Evolutionary conservation across 2,329 filamentous ascomycete species (phyloP).

Genomic region (Trichoderma gracile): DNA sequence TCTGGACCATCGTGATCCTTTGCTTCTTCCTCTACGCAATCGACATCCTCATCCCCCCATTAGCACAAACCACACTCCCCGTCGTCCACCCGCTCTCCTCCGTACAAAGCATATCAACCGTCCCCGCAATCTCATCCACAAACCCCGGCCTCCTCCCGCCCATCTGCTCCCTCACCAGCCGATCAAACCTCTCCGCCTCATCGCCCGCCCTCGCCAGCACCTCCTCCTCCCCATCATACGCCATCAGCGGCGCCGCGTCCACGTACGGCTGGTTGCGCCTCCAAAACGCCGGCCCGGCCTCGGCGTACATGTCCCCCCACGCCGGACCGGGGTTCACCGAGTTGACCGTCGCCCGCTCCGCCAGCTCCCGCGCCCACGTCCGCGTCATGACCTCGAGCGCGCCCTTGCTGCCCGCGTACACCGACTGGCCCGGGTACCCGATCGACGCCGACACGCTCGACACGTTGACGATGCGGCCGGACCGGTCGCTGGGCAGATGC

Average conservation of each 20-base stretch:
- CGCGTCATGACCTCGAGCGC: slow-evolving; percentile 61
- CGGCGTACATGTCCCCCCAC: slow-evolving; percentile 53
- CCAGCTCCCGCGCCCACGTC: slow-evolving; percentile 59
- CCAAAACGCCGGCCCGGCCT: slow-evolving; percentile 40
- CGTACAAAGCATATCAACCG: slow-evolving; percentile 69
- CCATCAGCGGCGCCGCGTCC: slow-evolving; percentile 40
- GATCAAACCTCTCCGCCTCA: slow-evolving; percentile 39
- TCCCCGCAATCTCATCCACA: slow-evolving; percentile 62
- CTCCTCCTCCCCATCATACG: slow-evolving; percentile 38
- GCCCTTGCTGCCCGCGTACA: slow-evolving; percentile 61
- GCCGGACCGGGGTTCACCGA: slow-evolving; percentile 60
- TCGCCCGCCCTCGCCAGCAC: slow-evolving; percentile 36
- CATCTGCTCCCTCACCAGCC: slow-evolving; percentile 38
- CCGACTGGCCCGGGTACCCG: slow-evolving; percentile 55
- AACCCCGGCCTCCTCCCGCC: slow-evolving; percentile 40
- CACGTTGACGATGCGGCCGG: slow-evolving; percentile 58
- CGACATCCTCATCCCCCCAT: slow-evolving; percentile 54
- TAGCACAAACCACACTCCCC: slow-evolving; percentile 70
- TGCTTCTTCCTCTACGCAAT: slow-evolving; percentile 34
- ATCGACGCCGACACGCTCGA: slow-evolving; percentile 56
- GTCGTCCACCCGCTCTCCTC: slow-evolving; percentile 68
- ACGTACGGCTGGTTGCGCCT: slow-evolving; percentile 43
- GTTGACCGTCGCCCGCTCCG: slow-evolving; percentile 56
- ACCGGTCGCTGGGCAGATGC: slow-evolving; percentile 68
- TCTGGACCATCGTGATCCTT: no score